Percentiles rank a stretch among this genome's conserved stretches.
Conservation (phyloP, 257 asterid species). For the Capsicum baccatum region DNA sequence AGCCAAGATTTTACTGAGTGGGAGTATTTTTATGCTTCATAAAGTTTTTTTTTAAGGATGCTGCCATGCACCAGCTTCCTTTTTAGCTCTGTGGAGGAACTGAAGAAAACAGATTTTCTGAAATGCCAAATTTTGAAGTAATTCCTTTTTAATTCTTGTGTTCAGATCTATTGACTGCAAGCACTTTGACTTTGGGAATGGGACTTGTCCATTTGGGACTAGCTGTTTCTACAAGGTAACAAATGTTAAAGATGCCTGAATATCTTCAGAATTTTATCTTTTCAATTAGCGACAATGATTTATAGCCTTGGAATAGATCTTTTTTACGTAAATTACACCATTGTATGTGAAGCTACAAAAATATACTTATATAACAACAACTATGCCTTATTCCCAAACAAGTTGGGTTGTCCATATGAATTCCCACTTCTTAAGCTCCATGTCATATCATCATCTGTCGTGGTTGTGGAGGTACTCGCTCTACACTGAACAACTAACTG, state of each 20-base stretch:
- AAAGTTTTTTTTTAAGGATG: slow-evolving; percentile 7
- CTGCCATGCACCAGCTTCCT: neutral
- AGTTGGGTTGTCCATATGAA: neutral
- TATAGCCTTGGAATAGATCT: neutral
- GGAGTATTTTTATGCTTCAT: neutral
- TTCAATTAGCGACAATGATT: neutral
- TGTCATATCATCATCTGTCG: neutral
- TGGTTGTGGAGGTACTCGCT: neutral
- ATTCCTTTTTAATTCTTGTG: slow-evolving; percentile 6
- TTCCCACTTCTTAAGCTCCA: neutral
- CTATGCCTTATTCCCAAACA: neutral
- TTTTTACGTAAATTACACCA: neutral
- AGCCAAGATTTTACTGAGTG: neutral
- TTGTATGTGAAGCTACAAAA: slow-evolving; percentile 20
- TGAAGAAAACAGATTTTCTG: neutral
- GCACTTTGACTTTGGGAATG: slow-evolving; percentile 97
- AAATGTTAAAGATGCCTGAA: slow-evolving; percentile 19
- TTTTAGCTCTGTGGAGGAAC: neutral
- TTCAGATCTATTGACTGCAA: slow-evolving; percentile 95
- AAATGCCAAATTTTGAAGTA: neutral
- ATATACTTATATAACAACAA: neutral
- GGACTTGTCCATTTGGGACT: slow-evolving; percentile 93
- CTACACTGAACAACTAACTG: neutral
- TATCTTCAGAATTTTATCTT: neutral
- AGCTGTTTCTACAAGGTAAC: slow-evolving; percentile 96